These are phyloP conservation scores for Hibiscus trionum DNA, from an alignment of 345 rosid genomes.

Conservation along the genomic window DNA sequence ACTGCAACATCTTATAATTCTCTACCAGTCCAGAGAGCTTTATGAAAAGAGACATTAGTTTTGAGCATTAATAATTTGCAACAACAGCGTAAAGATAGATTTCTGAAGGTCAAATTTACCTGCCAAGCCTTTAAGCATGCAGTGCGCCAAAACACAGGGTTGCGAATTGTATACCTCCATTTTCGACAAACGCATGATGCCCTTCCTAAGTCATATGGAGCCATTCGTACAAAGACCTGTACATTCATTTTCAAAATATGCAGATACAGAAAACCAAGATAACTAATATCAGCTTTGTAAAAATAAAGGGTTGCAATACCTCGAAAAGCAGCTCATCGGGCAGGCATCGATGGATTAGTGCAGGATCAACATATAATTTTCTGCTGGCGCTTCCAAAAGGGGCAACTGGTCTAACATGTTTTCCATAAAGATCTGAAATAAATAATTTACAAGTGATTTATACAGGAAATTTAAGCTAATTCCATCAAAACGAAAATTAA, in stretches of 20 bases:
- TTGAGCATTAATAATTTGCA: background rate
- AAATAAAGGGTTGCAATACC: conserved; percentile 29
- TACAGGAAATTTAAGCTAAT: background rate
- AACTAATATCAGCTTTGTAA: background rate
- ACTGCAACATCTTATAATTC: conserved; percentile 73
- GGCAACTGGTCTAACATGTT: conserved; percentile 75
- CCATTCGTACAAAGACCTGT: conserved; percentile 79
- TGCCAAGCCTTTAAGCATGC: conserved; percentile 96
- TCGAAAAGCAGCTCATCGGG: conserved; percentile 92
- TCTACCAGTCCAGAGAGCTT: conserved; percentile 73
- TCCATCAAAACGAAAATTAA: background rate
- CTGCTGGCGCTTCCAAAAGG: conserved; percentile 73
- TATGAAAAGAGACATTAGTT: conserved; percentile 13
- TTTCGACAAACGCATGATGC: conserved; percentile 86
- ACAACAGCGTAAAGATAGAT: conserved; percentile 4
- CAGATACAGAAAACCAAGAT: background rate
- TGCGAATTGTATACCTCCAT: conserved; percentile 88
- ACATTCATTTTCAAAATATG: conserved; percentile 6
- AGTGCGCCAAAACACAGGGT: conserved; percentile 85
- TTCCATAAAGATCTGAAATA: conserved; percentile 73
- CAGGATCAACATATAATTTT: conserved; percentile 52
- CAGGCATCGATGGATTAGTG: conserved; percentile 68
- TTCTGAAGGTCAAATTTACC: conserved; percentile 25
- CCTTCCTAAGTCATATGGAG: conserved; percentile 79
- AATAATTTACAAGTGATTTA: background rate